Percentiles rank a stretch among this genome's conserved stretches.
These are phyloP conservation scores for Globisporangium emineosum DNA, from an alignment of 352 stramenopile species.

Conservation along the genomic window DNA sequence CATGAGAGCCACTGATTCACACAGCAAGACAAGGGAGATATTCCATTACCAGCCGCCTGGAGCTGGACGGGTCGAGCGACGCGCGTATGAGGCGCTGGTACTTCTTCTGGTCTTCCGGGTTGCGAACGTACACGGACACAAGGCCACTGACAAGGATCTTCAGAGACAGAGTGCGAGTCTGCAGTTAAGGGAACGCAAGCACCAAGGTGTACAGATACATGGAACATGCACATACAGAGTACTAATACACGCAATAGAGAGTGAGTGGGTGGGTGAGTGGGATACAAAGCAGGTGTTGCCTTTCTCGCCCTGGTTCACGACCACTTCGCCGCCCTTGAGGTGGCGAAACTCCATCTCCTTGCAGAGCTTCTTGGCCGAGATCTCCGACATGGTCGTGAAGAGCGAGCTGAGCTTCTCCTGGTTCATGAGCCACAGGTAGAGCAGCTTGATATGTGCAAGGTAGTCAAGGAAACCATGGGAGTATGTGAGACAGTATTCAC, in stretches of 20 bases:
- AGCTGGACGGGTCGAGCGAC: slow-evolving; percentile 38
- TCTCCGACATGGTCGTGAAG: slow-evolving; percentile 84
- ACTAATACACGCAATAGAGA: slow-evolving; percentile 3
- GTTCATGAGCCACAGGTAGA: slow-evolving; percentile 85
- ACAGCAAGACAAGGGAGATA: background rate
- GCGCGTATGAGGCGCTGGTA: slow-evolving; percentile 50
- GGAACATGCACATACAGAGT: background rate
- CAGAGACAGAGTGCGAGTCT: background rate
- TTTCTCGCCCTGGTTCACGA: slow-evolving; percentile 83
- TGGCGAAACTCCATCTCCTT: slow-evolving; percentile 86
- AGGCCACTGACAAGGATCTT: slow-evolving; percentile 82
- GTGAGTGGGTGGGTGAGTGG: background rate
- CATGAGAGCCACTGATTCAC: background rate
- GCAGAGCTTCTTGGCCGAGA: slow-evolving; percentile 81
- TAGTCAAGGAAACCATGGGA: background rate
- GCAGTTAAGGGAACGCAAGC: background rate
- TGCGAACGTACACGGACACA: slow-evolving; percentile 71
- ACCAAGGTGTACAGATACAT: background rate
- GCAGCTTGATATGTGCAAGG: slow-evolving; percentile 41
- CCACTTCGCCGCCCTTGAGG: slow-evolving; percentile 56
- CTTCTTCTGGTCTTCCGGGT: slow-evolving; percentile 61
- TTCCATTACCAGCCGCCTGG: slow-evolving; percentile 45
- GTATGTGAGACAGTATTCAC: background rate
- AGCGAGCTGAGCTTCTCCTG: slow-evolving; percentile 85
- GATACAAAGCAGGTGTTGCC: slow-evolving; percentile 85